Base-by-base conservation (phyloP, 2,329 filamentous ascomycete genomes). In the Phoma sp. region DNA sequence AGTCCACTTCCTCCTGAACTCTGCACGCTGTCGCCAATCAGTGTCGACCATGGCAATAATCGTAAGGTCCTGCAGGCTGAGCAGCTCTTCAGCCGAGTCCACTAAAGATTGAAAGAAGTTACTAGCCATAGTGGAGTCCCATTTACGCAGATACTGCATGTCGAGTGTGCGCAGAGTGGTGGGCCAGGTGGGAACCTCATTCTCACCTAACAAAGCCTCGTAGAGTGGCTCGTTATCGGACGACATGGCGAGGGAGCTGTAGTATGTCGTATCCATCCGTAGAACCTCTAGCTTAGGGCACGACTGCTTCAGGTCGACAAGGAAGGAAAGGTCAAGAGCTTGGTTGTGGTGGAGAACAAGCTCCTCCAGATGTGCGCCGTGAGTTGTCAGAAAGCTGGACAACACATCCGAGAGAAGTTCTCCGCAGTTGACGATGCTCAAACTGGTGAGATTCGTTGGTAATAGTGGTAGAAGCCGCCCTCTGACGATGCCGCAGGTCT, bases 351-450 rank as follows among this genome's bases (percentile, higher is more conserved):
- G 85, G 5, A 97, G 78, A 1, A 82, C 83, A 7, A 98, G 80
- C 33, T 84, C 83, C 47, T 83, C 82, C 21, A 98, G 78, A n/a
- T 84, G 77, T 21, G 78, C 75, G 0, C 92, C 93, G 64, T 91
- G 86, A 0, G 83, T 83, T 6, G 80, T 70, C 36, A 97, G 80
- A 67, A 89, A 96, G 0, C 75, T 71, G 24, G 81, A 77, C 21
- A 97, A 76, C 55, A 87, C 82, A 4, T 86, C 81, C 0, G 91
- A 88, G 4, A 82, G 86, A 9, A 96, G 76, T 58, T 90, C 85
- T 76, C 88, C 88, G 69, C 92, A 97, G 64, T 95, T 94, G 61
- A 87, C 85, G 15, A 97, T 79, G 60, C 88, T 88, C 3, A 98
- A 80, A 40, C 85, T 84, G 40, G 82, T 77, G 19, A 98, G 80